These are phyloP conservation scores for Saraca asoca DNA, from an alignment of 331 rosid genomes.

Conservation along the genomic window DNA sequence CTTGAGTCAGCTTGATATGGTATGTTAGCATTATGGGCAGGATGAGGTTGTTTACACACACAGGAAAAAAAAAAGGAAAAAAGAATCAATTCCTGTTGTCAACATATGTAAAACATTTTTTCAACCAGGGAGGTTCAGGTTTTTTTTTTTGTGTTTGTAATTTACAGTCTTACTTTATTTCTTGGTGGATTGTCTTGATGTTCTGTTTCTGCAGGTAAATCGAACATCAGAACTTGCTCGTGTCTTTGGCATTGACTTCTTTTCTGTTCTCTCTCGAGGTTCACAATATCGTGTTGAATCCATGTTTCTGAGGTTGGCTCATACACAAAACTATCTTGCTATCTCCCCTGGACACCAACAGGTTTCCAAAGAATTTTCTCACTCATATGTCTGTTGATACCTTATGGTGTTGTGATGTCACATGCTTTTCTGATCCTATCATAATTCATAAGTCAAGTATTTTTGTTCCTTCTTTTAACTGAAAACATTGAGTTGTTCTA, in stretches of 20 bases:
- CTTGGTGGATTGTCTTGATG: conserved; percentile 22
- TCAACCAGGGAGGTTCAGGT: background rate
- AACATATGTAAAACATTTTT: background rate
- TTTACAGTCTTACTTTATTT: conserved; percentile 20
- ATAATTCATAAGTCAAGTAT: background rate
- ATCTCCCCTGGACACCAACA: conserved; percentile 88
- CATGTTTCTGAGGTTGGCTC: conserved; percentile 91
- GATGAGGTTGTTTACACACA: conserved; percentile 3
- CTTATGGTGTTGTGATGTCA: conserved; percentile 11
- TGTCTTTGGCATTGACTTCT: conserved; percentile 95
- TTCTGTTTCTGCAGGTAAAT: conserved; percentile 68
- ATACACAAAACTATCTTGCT: conserved; percentile 84
- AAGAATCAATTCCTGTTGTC: background rate
- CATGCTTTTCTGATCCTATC: conserved; percentile 16
- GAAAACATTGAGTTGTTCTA: conserved; percentile 18
- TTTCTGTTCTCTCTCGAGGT: conserved; percentile 95
- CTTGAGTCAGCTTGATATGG: conserved; percentile 85
- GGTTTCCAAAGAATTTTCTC: conserved; percentile 47
- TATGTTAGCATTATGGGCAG: conserved; percentile 38
- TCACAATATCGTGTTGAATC: conserved; percentile 98
- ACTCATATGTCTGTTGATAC: conserved; percentile 26
- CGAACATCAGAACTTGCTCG: conserved; percentile 98
- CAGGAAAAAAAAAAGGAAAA: background rate
- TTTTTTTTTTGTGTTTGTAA: too few species aligned
- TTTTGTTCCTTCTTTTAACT: background rate